Conservation (phyloP, 441 rosid genomes). For the Rhodomyrtus psidioides region DNA sequence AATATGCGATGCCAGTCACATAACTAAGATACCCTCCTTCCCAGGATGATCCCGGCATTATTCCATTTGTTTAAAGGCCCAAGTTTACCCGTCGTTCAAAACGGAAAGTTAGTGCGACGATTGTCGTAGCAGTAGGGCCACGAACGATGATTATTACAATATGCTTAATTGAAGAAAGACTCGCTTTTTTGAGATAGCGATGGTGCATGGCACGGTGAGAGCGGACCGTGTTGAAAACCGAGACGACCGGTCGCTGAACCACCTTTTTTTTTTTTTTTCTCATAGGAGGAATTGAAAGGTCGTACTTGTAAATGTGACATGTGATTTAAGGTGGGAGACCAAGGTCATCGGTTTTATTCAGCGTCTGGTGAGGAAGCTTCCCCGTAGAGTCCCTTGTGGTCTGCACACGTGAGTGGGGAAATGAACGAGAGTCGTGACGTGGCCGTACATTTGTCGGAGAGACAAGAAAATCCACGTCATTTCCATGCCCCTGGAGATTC, state of each 20-base stretch:
- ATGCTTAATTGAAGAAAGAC: background rate
- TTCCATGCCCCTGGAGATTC: too few species aligned
- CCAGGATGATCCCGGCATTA: background rate
- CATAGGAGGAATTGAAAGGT: background rate
- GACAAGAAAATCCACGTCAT: too few species aligned
- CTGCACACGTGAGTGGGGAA: background rate
- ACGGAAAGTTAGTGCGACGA: background rate
- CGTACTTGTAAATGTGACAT: background rate
- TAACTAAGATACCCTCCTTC: background rate
- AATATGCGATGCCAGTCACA: background rate
- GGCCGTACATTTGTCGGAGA: background rate
- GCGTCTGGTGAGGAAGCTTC: background rate
- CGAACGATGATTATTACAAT: background rate
- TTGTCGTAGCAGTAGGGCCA: too few species aligned
- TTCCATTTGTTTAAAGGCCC: background rate
- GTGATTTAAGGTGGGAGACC: background rate
- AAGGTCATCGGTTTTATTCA: too few species aligned
- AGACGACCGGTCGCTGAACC: too few species aligned
- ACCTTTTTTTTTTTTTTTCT: too few species aligned
- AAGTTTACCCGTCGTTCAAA: background rate
- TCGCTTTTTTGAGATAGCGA: background rate
- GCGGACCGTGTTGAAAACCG: background rate
- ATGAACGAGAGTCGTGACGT: background rate
- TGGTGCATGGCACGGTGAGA: background rate
- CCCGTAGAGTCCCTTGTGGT: background rate